A percentile compares a stretch with the other conserved stretches of the same genome.
These are phyloP conservation scores for Nitzschia putrida DNA, from an alignment of 108 stramenopile species.

Conservation along the genomic window DNA sequence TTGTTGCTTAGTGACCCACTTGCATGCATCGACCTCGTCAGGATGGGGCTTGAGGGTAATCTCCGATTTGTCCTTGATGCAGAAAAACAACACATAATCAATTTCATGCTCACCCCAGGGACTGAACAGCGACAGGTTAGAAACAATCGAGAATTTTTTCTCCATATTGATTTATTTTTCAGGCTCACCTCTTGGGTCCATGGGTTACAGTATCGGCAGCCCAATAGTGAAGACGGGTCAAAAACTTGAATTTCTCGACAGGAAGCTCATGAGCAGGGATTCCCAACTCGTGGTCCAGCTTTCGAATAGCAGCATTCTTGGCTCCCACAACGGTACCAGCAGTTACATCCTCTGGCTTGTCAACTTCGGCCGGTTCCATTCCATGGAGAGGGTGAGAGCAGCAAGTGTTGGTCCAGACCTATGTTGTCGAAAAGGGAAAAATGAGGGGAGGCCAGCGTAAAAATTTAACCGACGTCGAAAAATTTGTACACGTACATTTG, in stretches of 20 bases:
- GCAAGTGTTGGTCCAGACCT: slow-evolving; percentile 99
- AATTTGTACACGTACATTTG: slow-evolving; percentile 62
- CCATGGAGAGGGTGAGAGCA: slow-evolving; percentile 96
- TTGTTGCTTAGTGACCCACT: slow-evolving; percentile 71
- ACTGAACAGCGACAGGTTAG: slow-evolving; percentile 22
- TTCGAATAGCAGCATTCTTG: slow-evolving; percentile 95
- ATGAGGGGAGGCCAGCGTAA: not conserved
- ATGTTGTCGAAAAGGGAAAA: slow-evolving; percentile 10
- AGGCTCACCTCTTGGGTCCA: slow-evolving; percentile 63
- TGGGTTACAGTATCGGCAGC: slow-evolving; percentile 91
- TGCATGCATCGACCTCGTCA: slow-evolving; percentile 87
- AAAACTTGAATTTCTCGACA: slow-evolving; percentile 86
- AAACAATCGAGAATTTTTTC: not conserved
- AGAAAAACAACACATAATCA: slow-evolving; percentile 93
- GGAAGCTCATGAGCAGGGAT: slow-evolving; percentile 71
- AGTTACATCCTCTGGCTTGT: slow-evolving; percentile 59
- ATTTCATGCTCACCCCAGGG: slow-evolving; percentile 99
- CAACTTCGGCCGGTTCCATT: slow-evolving; percentile 82
- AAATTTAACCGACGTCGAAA: slow-evolving; percentile 3
- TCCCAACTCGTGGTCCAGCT: slow-evolving; percentile 96
- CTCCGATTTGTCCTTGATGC: slow-evolving; percentile 55
- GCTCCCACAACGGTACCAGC: slow-evolving; percentile 83
- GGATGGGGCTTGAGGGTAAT: slow-evolving; percentile 80
- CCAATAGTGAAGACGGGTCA: slow-evolving; percentile 98
- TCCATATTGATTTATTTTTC: not conserved